Evolutionary conservation across 352 stramenopile species (phyloP).

Genomic region (Pelagophyceae sp.): DNA sequence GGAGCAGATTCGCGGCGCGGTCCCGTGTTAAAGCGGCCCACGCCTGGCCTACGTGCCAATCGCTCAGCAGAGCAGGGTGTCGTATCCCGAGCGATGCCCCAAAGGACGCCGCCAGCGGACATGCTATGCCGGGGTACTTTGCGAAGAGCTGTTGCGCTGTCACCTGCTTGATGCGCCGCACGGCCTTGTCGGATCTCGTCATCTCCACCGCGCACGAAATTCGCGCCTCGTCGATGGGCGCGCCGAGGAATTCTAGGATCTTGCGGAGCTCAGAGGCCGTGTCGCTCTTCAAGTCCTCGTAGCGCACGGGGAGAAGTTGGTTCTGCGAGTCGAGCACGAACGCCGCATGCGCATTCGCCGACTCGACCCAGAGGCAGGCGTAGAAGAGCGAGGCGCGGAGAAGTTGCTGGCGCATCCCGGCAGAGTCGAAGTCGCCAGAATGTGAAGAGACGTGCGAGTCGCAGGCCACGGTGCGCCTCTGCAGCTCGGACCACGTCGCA

Average conservation of each 20-base stretch:
- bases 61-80: too few relatives aligned
- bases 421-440: background rate
- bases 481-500: conserved; percentile 28
- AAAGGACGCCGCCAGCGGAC: too few relatives aligned
- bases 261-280: background rate
- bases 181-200: background rate
- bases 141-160: background rate
- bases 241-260: background rate
- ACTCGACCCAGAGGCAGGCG: background rate
- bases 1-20: too few relatives aligned
- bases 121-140: too few relatives aligned
- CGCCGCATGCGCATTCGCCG: background rate
- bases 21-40: too few relatives aligned
- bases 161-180: background rate
- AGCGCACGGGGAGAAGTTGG: background rate
- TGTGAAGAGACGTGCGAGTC: background rate
- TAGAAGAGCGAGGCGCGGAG: background rate
- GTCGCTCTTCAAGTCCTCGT: background rate
- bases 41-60: too few relatives aligned
- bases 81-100: too few relatives aligned
- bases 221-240: background rate
- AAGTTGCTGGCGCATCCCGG: too few relatives aligned
- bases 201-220: background rate
- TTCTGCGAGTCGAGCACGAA: background rate
- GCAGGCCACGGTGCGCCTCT: conserved; percentile 16